phyloP scores from a whole-genome alignment of 768 basidiomycete genomes.

The Hericium coralloides region DNA sequence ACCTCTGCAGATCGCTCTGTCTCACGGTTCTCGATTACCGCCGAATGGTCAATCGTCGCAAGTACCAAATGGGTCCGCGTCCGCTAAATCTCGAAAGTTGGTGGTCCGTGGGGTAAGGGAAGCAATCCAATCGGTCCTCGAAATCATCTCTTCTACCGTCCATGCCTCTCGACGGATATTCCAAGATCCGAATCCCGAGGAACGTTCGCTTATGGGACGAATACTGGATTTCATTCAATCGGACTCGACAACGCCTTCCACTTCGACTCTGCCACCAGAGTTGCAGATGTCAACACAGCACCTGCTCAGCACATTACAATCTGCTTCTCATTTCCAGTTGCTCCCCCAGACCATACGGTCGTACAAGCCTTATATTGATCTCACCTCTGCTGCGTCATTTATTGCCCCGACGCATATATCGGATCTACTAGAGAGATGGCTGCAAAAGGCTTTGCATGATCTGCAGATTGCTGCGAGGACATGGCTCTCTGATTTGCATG shows the following conservation, averaged over 20 bases:
- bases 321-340: conserved; percentile 73
- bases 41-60: conserved; percentile 2
- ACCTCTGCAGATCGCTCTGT: conserved; percentile 35
- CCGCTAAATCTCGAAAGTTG: conserved; percentile 22
- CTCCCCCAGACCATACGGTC: conserved; percentile 61
- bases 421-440: conserved; percentile 54
- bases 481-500: conserved; percentile 56
- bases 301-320: conserved; percentile 65
- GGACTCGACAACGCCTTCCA: conserved; percentile 22
- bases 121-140: conserved; percentile 41
- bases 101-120: conserved; percentile 45
- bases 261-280: conserved; percentile 33
- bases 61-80: conserved; percentile 4
- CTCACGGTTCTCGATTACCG: conserved; percentile 12
- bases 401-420: conserved; percentile 35
- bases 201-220: conserved; percentile 40
- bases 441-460: conserved; percentile 38
- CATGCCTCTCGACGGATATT: conserved; percentile 51
- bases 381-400: conserved; percentile 47
- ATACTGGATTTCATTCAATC: conserved; percentile 59
- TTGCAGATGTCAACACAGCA: conserved; percentile 57
- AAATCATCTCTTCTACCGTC: conserved; percentile 51
- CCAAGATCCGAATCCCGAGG: conserved; percentile 23
- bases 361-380: conserved; percentile 83
- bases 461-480: conserved; percentile 36